Evolutionary conservation across 1,284 basidiomycete species (phyloP).

Genomic region (Golubevia pallescens): DNA sequence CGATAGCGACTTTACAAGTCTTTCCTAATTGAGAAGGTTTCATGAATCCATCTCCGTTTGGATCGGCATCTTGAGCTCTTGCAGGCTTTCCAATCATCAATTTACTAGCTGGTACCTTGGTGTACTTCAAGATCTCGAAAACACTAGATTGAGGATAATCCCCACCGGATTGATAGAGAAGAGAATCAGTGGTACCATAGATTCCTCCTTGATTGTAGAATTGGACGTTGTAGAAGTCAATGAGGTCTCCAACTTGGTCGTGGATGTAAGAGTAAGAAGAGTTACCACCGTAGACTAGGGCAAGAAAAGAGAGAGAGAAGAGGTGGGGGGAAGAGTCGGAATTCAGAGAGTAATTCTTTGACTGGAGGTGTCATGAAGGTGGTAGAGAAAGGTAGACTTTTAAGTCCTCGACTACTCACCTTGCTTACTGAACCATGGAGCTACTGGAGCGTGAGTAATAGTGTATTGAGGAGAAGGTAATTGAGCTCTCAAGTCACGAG

Average conservation of each 20-base stretch:
- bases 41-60: constrained; percentile 22
- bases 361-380: too few relatives aligned
- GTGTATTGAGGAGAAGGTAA: constrained; percentile 24
- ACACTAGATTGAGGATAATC: constrained; percentile 20
- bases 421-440: constrained; percentile 29
- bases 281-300: too few relatives aligned
- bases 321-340: too few relatives aligned
- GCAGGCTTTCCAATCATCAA: constrained; percentile 40
- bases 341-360: too few relatives aligned
- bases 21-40: constrained; percentile 17
- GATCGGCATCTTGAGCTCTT: constrained; percentile 14
- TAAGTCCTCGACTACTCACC: too few relatives aligned
- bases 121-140: constrained; percentile 33
- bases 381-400: too few relatives aligned
- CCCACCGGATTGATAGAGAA: constrained; percentile 26
- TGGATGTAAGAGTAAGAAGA: neutral
- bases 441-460: constrained; percentile 41
- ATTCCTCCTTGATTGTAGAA: constrained; percentile 29
- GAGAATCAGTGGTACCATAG: constrained; percentile 24
- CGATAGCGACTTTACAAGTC: constrained; percentile 22
- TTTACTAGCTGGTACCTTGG: constrained; percentile 29
- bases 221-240: constrained; percentile 42
- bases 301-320: too few relatives aligned
- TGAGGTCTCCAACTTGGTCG: constrained; percentile 3
- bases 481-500: constrained; percentile 14